These are phyloP conservation scores for Xylaria grammica DNA, from an alignment of 495 filamentous ascomycete species.

Conservation along the genomic window DNA sequence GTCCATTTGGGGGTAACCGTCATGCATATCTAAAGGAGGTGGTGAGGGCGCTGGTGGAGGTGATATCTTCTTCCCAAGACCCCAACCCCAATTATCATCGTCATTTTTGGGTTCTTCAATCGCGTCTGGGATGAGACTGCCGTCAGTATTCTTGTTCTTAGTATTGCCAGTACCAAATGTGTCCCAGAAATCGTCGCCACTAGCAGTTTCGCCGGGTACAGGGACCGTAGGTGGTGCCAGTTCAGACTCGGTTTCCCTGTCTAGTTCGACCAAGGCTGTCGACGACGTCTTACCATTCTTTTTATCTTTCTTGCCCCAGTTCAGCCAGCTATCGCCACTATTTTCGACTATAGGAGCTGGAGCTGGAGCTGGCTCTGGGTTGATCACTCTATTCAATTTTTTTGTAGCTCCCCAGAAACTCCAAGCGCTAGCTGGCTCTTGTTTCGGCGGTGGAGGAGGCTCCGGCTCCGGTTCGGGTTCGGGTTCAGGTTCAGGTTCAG, in stretches of 20 bases:
- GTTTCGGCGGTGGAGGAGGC: conserved; percentile 19
- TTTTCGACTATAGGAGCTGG: conserved; percentile 20
- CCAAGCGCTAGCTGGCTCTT: conserved; percentile 38
- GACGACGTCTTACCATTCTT: conserved; percentile 42
- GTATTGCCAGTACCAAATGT: conserved; percentile 40
- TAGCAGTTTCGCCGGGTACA: conserved; percentile 27
- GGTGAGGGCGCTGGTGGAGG: conserved; percentile 48
- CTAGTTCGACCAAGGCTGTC: conserved; percentile 40
- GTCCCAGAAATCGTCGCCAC: conserved; percentile 42
- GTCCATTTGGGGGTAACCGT: conserved; percentile 24
- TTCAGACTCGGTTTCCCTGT: conserved; percentile 33
- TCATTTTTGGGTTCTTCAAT: conserved; percentile 52
- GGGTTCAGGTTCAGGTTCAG: conserved; percentile 2
- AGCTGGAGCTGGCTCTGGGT: conserved; percentile 19
- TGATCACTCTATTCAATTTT: conserved; percentile 36
- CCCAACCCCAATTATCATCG: conserved; percentile 46
- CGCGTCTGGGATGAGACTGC: conserved; percentile 47
- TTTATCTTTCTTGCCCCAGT: conserved; percentile 38
- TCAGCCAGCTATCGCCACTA: conserved; percentile 34
- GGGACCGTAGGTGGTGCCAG: conserved; percentile 26
- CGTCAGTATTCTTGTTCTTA: conserved; percentile 38
- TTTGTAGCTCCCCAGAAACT: conserved; percentile 45
- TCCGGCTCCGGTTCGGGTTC: conserved; percentile 5
- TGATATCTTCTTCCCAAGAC: conserved; percentile 42
- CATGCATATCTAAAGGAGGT: conserved; percentile 42